Percentiles rank a stretch among this genome's conserved stretches.
phyloP scores from a whole-genome alignment of 108 stramenopile genomes.

The Nitzschia sp. region DNA sequence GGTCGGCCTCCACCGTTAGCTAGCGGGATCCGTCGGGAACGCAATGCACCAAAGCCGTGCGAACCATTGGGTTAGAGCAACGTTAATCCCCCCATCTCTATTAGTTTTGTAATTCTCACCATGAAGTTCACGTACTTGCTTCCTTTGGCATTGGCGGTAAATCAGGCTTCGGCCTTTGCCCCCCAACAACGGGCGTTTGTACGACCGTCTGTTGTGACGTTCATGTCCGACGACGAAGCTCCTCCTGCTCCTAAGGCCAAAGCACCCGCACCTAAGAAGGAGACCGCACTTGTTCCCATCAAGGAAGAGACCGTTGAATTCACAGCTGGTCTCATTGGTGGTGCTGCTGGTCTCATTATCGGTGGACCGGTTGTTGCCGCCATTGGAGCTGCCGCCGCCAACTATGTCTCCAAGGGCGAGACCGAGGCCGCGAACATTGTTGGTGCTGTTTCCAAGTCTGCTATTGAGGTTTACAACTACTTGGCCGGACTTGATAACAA shows the following conservation, averaged over 20 bases:
- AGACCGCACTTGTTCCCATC: constrained; percentile 73
- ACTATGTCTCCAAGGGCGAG: constrained; percentile 85
- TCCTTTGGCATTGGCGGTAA: constrained; percentile 32
- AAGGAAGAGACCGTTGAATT: constrained; percentile 91
- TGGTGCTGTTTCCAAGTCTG: constrained; percentile 77
- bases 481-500: constrained; percentile 80
- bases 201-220: constrained; percentile 9
- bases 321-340: constrained; percentile 85
- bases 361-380: constrained; percentile 73
- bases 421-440: constrained; percentile 74
- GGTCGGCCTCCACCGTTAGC: no score
- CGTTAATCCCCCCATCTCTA: neutral
- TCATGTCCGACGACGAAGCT: constrained; percentile 30
- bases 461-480: constrained; percentile 91
- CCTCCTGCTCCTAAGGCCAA: constrained; percentile 20
- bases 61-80: no score
- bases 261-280: constrained; percentile 25
- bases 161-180: constrained; percentile 42
- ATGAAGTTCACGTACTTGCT: constrained; percentile 45
- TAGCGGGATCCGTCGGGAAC: neutral
- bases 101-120: neutral
- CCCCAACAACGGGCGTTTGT: constrained; percentile 27
- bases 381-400: constrained; percentile 67
- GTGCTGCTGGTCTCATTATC: constrained; percentile 67
- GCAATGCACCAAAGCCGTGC: neutral